Evolutionary conservation across 164 flowering plant genomes (phyloP).

Genomic region (Nymphaea colorata): DNA sequence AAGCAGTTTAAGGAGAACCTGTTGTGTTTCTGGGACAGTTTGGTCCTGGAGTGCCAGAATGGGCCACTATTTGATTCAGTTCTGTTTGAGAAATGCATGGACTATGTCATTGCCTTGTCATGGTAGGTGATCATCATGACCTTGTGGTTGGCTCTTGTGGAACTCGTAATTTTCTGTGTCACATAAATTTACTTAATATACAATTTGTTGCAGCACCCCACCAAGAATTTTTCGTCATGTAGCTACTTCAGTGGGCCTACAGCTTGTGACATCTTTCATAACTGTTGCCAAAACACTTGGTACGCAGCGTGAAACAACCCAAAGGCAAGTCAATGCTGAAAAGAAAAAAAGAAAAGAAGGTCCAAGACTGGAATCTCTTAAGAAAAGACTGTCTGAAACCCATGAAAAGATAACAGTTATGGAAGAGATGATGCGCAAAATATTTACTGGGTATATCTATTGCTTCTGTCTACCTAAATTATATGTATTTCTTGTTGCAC

Average conservation of each 20-base stretch:
- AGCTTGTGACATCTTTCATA: slow-evolving; percentile 92
- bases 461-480: too few species aligned
- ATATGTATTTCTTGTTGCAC: too few species aligned
- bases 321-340: slow-evolving; percentile 91
- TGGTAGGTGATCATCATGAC: slow-evolving; percentile 41
- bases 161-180: too few species aligned
- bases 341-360: slow-evolving; percentile 76
- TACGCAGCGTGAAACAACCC: slow-evolving; percentile 87
- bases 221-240: slow-evolving; percentile 91
- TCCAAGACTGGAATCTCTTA: slow-evolving; percentile 85
- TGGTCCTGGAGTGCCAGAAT: slow-evolving; percentile 82
- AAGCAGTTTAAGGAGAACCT: slow-evolving; percentile 89
- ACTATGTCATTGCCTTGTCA: slow-evolving; percentile 84
- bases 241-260: slow-evolving; percentile 88
- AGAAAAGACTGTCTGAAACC: slow-evolving; percentile 59
- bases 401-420: slow-evolving; percentile 66
- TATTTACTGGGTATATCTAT: slow-evolving; percentile 62
- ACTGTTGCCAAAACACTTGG: slow-evolving; percentile 80
- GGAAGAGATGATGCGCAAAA: slow-evolving; percentile 93
- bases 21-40: slow-evolving; percentile 61
- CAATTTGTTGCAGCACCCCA: slow-evolving; percentile 57
- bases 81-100: slow-evolving; percentile 88
- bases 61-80: slow-evolving; percentile 78
- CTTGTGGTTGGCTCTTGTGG: not conserved
- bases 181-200: too few species aligned